Percentiles rank a stretch among this genome's conserved stretches.
phyloP scores from a whole-genome alignment of 495 filamentous ascomycete species.

The Neurospora sp. region DNA sequence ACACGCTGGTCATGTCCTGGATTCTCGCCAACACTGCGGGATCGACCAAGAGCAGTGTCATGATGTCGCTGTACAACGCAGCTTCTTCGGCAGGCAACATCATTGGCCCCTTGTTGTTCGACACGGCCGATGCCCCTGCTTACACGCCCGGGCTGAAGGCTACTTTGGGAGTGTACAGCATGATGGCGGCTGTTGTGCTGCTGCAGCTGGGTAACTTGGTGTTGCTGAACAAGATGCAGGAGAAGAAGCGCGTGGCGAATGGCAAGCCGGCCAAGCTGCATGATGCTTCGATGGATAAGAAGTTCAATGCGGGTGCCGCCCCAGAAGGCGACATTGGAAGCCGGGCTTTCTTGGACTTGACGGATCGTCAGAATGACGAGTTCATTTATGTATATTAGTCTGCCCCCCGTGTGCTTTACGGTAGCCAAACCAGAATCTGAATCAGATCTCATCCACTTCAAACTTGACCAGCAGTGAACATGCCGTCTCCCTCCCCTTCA shows the following conservation, averaged over 20 bases:
- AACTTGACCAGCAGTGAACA: constrained; percentile 43
- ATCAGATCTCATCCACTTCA: constrained; percentile 29
- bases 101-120: constrained; percentile 59
- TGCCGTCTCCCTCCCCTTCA: constrained; percentile 41
- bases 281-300: constrained; percentile 46
- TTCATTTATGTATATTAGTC: constrained; percentile 55
- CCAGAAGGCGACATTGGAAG: constrained; percentile 13
- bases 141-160: constrained; percentile 48
- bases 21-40: constrained; percentile 54
- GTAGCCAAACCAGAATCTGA: not conserved
- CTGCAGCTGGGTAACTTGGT: constrained; percentile 43
- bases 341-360: constrained; percentile 45
- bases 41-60: constrained; percentile 55
- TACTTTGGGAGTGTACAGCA: constrained; percentile 48
- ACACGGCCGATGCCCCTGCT: constrained; percentile 45
- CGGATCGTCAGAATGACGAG: constrained; percentile 56
- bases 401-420: not conserved
- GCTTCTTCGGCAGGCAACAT: constrained; percentile 56
- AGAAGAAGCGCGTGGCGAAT: constrained; percentile 39
- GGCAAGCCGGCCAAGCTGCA: constrained; percentile 47
- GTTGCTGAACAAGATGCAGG: constrained; percentile 45
- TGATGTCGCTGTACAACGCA: constrained; percentile 51
- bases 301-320: constrained; percentile 13
- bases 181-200: constrained; percentile 37
- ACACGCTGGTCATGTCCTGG: constrained; percentile 39